phyloP scores from a whole-genome alignment of 768 basidiomycete species.

The Megacollybia marginata region DNA sequence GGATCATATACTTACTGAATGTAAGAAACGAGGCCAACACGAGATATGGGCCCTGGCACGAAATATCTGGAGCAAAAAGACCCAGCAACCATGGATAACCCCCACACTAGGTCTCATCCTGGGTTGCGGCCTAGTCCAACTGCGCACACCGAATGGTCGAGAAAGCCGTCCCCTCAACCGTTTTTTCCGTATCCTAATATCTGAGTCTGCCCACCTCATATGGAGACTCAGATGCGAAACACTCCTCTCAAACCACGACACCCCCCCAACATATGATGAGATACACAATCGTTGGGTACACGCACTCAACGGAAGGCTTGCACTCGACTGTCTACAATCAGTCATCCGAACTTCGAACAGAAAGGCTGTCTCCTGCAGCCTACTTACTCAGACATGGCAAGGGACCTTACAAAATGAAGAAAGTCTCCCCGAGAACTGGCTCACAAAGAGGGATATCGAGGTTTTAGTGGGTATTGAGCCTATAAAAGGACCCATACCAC shows the following conservation, averaged over 20 bases:
- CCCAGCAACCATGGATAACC: constrained; percentile 5
- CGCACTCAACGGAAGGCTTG: neutral
- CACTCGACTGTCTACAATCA: constrained; percentile 10
- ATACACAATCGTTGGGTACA: constrained; percentile 12
- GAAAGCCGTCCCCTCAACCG: constrained; percentile 3
- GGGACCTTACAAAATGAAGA: constrained; percentile 8
- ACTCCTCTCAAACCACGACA: constrained; percentile 10
- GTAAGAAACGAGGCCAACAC: too few relatives aligned
- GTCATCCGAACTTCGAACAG: constrained; percentile 5
- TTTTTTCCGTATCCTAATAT: constrained; percentile 16
- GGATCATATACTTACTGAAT: too few relatives aligned
- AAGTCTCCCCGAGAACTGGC: constrained; percentile 12
- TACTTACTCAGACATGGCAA: constrained; percentile 16
- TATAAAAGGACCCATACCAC: too few relatives aligned
- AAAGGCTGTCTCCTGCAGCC: constrained; percentile 2
- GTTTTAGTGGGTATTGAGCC: constrained; percentile 26
- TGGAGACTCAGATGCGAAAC: constrained; percentile 21
- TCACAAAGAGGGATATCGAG: constrained; percentile 9
- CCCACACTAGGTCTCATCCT: too few relatives aligned
- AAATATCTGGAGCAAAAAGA: constrained; percentile 12
- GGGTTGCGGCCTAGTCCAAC: constrained; percentile 7
- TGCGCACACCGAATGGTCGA: constrained; percentile 1
- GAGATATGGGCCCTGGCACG: constrained; percentile 21
- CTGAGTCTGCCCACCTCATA: constrained; percentile 21
- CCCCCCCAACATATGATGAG: neutral